Conservation (phyloP, 345 rosid genomes). For the Arabidopsis arenosa region DNA sequence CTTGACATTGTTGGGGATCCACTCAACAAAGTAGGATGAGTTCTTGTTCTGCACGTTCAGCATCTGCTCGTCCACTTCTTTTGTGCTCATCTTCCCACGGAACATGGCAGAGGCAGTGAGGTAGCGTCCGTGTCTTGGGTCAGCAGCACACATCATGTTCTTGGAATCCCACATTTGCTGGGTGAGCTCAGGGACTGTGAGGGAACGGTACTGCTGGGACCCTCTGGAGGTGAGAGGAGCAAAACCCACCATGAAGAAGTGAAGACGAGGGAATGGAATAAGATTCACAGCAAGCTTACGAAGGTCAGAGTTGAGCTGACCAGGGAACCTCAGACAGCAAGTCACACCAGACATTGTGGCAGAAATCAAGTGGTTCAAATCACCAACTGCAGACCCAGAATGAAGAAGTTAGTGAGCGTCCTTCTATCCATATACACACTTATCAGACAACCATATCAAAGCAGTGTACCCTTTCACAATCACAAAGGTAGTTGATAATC, state of each 20-base stretch:
- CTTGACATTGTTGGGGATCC: slow-evolving; percentile 63
- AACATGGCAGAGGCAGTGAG: slow-evolving; percentile 91
- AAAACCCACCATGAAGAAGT: slow-evolving; percentile 89
- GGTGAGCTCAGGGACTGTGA: slow-evolving; percentile 83
- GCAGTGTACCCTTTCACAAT: neutral
- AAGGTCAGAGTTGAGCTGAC: slow-evolving; percentile 84
- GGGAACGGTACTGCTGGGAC: slow-evolving; percentile 80
- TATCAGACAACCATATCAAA: neutral
- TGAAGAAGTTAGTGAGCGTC: neutral
- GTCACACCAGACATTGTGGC: slow-evolving; percentile 89
- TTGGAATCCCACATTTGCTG: slow-evolving; percentile 90
- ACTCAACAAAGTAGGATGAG: slow-evolving; percentile 81
- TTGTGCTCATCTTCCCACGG: slow-evolving; percentile 93
- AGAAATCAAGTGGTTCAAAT: slow-evolving; percentile 82
- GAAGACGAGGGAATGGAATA: slow-evolving; percentile 80
- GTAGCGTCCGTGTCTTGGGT: slow-evolving; percentile 85
- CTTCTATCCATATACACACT: neutral
- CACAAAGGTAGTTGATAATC: neutral
- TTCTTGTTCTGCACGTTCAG: slow-evolving; percentile 92
- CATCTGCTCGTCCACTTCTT: slow-evolving; percentile 93
- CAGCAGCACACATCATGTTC: slow-evolving; percentile 92
- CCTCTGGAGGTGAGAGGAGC: slow-evolving; percentile 82
- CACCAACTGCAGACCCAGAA: slow-evolving; percentile 59
- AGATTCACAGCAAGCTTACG: slow-evolving; percentile 80
- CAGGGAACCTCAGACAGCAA: slow-evolving; percentile 87